Evolutionary conservation across 1,139 yeast species (phyloP).

Genomic region (Nakaseomyces bracarensis): DNA sequence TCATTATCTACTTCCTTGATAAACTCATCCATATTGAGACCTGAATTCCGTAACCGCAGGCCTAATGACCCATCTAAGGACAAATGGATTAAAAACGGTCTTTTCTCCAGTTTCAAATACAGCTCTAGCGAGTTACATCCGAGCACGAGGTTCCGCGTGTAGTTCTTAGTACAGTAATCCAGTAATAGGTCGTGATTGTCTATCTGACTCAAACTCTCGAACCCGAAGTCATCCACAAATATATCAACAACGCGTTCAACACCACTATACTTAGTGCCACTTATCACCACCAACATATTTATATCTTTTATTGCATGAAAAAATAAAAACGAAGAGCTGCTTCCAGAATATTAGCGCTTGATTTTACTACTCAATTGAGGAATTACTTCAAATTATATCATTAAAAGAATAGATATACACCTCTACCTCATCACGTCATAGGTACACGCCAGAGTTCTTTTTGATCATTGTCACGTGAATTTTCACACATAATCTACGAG

Average conservation of each 20-base stretch:
- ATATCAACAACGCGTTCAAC: conserved; percentile 17
- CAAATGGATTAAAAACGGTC: conserved; percentile 83
- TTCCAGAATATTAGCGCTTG: too few relatives aligned
- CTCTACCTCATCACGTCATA: neutral
- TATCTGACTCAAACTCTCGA: conserved; percentile 21
- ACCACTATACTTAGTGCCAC: conserved; percentile 26
- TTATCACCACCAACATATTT: conserved; percentile 26
- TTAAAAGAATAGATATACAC: too few relatives aligned
- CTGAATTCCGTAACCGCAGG: conserved; percentile 37
- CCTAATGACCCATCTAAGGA: conserved; percentile 68
- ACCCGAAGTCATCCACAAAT: conserved; percentile 17
- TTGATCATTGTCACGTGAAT: neutral
- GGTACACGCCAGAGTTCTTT: too few relatives aligned
- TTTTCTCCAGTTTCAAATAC: conserved; percentile 46
- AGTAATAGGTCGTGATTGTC: conserved; percentile 41
- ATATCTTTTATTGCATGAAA: too few relatives aligned
- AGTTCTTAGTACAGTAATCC: conserved; percentile 58
- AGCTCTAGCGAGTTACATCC: conserved; percentile 39
- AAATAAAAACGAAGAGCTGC: neutral
- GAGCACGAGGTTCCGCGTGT: conserved; percentile 60
- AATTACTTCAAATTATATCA: too few relatives aligned
- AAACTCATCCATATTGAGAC: conserved; percentile 34
- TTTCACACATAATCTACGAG: neutral
- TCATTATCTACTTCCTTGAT: conserved; percentile 14
- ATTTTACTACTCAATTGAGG: too few relatives aligned